Evolutionary conservation across 305 asterid species (phyloP).

Genomic region (Solanum hybrid): DNA sequence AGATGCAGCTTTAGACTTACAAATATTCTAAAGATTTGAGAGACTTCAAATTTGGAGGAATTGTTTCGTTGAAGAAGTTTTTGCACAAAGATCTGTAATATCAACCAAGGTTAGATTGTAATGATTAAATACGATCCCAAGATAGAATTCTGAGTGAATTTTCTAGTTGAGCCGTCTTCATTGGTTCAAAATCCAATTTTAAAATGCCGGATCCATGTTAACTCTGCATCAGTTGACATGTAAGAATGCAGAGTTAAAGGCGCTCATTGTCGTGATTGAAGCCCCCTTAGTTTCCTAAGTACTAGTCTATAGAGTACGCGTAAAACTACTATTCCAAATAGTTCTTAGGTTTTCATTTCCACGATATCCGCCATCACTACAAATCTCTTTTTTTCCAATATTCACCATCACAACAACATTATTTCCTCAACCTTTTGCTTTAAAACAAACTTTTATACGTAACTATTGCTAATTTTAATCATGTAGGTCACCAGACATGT

Average conservation of each 20-base stretch:
- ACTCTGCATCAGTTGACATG: background rate
- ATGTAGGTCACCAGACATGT: background rate
- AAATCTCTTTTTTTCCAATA: background rate
- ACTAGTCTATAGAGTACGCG: background rate
- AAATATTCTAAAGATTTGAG: background rate
- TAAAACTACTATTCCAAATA: background rate
- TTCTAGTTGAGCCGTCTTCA: background rate
- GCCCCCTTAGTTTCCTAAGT: background rate
- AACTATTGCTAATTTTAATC: background rate
- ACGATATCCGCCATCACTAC: background rate
- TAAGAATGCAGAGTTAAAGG: background rate
- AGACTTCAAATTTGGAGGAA: background rate
- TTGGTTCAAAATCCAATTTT: background rate
- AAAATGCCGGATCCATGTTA: background rate
- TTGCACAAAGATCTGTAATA: background rate
- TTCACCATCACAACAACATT: background rate
- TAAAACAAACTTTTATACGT: background rate
- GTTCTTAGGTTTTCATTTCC: background rate
- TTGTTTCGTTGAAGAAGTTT: background rate
- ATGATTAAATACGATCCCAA: background rate
- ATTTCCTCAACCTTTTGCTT: background rate
- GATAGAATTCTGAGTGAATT: background rate
- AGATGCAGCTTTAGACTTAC: slow-evolving; percentile 1
- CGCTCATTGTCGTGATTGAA: background rate
- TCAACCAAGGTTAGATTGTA: background rate